Percentiles rank a stretch among this genome's conserved stretches.
These are phyloP conservation scores for Penicillium tannophilum DNA, from an alignment of 495 filamentous ascomycete species.

Conservation along the genomic window DNA sequence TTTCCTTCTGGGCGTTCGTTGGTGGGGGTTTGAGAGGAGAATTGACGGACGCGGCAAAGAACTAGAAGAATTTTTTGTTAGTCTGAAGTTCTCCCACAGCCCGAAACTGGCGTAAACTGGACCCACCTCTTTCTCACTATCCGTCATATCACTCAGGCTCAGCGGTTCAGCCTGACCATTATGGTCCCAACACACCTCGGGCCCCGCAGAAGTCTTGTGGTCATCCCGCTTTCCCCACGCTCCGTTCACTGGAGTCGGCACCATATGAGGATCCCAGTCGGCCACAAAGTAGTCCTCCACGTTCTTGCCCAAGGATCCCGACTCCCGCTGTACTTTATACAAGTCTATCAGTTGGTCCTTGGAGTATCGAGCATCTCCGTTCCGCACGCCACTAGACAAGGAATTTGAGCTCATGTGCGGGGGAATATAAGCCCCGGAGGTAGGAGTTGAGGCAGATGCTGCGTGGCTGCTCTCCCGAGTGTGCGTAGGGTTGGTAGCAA, in stretches of 20 bases:
- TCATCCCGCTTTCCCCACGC: slow-evolving; percentile 81
- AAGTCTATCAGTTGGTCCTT: slow-evolving; percentile 82
- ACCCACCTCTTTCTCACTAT: slow-evolving; percentile 79
- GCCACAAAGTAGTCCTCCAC: slow-evolving; percentile 71
- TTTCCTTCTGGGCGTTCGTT: slow-evolving; percentile 71
- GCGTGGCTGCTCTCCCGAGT: slow-evolving; percentile 51
- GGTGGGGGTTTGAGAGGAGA: slow-evolving; percentile 86
- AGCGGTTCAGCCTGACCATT: slow-evolving; percentile 73
- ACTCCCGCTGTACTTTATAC: slow-evolving; percentile 61
- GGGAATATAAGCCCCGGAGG: slow-evolving; percentile 59
- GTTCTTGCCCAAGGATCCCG: slow-evolving; percentile 60
- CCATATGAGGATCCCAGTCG: slow-evolving; percentile 72
- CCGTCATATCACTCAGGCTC: slow-evolving; percentile 72
- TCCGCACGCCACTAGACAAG: slow-evolving; percentile 50
- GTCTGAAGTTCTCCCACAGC: neutral
- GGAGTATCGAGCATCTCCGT: slow-evolving; percentile 71
- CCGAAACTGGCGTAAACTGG: slow-evolving; percentile 20
- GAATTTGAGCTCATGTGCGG: slow-evolving; percentile 59
- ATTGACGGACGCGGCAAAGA: slow-evolving; percentile 86
- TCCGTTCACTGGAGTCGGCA: slow-evolving; percentile 61
- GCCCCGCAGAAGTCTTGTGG: slow-evolving; percentile 63
- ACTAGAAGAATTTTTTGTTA: slow-evolving; percentile 38
- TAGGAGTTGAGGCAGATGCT: slow-evolving; percentile 51
- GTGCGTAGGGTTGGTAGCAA: slow-evolving; percentile 61
- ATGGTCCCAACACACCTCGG: slow-evolving; percentile 88